A percentile compares a stretch with the other conserved stretches of the same genome.
phyloP scores from a whole-genome alignment of 441 rosid genomes.

The Mallotus japonicus region DNA sequence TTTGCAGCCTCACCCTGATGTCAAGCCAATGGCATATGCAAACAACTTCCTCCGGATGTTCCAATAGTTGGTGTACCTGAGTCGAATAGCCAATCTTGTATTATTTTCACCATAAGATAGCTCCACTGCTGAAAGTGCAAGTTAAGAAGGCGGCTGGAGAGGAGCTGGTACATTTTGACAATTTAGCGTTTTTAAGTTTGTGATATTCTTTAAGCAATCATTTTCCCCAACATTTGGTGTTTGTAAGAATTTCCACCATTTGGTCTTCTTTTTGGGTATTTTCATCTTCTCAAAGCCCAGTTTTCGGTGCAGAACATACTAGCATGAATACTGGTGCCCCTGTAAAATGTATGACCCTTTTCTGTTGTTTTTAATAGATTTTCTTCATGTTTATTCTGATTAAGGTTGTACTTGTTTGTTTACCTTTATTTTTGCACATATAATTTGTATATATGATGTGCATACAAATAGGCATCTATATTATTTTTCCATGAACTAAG shows the following conservation, averaged over 20 bases:
- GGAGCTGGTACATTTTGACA: constrained; percentile 15
- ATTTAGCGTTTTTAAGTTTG: constrained; percentile 13
- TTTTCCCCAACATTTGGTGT: background rate
- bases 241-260: constrained; percentile 4
- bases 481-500: no score
- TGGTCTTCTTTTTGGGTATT: background rate
- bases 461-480: no score
- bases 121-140: constrained; percentile 20
- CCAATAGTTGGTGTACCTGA: constrained; percentile 33
- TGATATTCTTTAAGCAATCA: background rate
- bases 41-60: constrained; percentile 86
- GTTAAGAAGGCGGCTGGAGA: constrained; percentile 19
- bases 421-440: no score
- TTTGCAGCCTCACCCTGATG: constrained; percentile 91
- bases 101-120: constrained; percentile 15
- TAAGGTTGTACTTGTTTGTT: background rate
- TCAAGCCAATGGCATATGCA: constrained; percentile 97
- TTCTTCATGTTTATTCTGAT: background rate
- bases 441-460: background rate
- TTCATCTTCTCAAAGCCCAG: background rate
- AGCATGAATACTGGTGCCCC: constrained; percentile 13
- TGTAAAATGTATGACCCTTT: constrained; percentile 12
- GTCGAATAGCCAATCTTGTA: constrained; percentile 12
- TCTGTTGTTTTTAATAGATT: background rate
- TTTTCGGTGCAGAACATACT: background rate